phyloP scores from a whole-genome alignment of 306 rosid genomes.

The Ormosia emarginata region DNA sequence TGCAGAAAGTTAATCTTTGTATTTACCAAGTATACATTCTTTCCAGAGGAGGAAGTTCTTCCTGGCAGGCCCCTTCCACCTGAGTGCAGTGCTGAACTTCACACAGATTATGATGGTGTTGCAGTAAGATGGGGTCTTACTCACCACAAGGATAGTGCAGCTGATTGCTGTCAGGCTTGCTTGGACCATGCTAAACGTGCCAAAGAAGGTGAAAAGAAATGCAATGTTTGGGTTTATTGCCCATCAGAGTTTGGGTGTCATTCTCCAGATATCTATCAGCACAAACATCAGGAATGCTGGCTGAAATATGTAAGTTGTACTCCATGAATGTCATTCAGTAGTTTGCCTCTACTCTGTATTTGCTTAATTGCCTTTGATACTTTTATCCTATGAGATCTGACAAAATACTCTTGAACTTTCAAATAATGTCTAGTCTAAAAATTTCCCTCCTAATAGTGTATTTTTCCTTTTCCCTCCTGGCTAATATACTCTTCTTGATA shows the following conservation, averaged over 20 bases:
- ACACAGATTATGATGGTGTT: conserved; percentile 80
- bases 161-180: conserved; percentile 97
- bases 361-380: not conserved
- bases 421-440: conserved; percentile 9
- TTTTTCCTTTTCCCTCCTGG: not conserved
- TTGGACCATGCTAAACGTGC: conserved; percentile 73
- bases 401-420: not conserved
- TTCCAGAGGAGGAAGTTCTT: conserved; percentile 66
- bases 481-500: conserved; percentile 9
- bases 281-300: conserved; percentile 90
- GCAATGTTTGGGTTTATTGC: conserved; percentile 96
- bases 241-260: conserved; percentile 83
- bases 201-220: conserved; percentile 65
- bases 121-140: conserved; percentile 98
- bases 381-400: not conserved
- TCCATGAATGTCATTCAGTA: not conserved
- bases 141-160: conserved; percentile 91
- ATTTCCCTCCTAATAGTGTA: not conserved
- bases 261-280: conserved; percentile 86
- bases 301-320: conserved; percentile 72
- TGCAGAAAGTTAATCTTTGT: conserved; percentile 15
- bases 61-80: conserved; percentile 77
- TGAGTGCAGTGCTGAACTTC: conserved; percentile 70
- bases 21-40: conserved; percentile 19
- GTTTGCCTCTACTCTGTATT: not conserved